Base-by-base conservation (phyloP, 805 yeast genomes). In the Sporopachydermia quercuum region DNA sequence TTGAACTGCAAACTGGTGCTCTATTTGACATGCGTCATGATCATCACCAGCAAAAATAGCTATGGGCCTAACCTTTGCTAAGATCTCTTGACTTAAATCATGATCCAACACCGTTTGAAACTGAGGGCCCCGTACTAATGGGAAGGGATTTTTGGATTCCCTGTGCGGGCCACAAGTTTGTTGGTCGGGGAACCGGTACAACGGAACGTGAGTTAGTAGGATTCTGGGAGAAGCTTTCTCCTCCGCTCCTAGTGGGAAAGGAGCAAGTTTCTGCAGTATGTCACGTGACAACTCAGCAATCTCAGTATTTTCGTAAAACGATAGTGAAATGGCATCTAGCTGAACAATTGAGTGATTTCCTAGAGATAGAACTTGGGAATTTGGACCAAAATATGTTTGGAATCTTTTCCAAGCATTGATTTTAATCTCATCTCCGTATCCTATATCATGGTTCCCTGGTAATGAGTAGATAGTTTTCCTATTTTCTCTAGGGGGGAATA, bases 361-460 rank as follows among this genome's bases (percentile, higher is more conserved):
- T 2, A 78, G 47, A n/a, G 70, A 66, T 27, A 68, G 50, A 13
- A 58, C 61, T 13, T 71, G 66, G 15, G 68, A 65, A 1, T 91
- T 62, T 34, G 73, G 74, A 1, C 97, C 98, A 56, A 85, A 89
- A 52, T 64, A 68, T 1, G 76, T 61, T 34, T 69, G 60, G 57
- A 87, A 91, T 47, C 97, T 61, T 27, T 71, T 58, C 36, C 71
- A 58, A 16, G 78, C 74, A 1, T 64, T 57, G 17, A 67, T 65
- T 14, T 74, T 64, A 13, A 91, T 74, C 0, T 76, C 74, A 43
- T 76, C 72, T 18, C 91, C 95, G 59, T 80, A 89, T 0, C 99
- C 99, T 46, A 93, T 84, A 54, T 91, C 99, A 55, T 91, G 99
- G 54, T 91, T 91, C 1, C 98, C 99, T 0, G 96, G 95, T 19